phyloP scores from a whole-genome alignment of 2,329 filamentous ascomycete genomes.

The Beauveria caledonica region DNA sequence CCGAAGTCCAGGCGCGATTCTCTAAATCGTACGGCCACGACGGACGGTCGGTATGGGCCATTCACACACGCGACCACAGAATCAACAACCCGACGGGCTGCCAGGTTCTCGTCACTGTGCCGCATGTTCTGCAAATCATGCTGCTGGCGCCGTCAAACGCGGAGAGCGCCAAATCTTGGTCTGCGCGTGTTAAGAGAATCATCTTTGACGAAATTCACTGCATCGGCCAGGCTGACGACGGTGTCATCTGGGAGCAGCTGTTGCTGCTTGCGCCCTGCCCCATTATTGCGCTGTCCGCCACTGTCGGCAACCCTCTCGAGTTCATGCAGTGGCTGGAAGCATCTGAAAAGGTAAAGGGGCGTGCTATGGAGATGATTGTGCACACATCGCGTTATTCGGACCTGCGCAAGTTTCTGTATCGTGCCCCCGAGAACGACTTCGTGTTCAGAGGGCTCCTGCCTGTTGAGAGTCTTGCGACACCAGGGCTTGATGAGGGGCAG shows the following conservation, averaged over 20 bases:
- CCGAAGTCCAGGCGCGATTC: slow-evolving; percentile 68
- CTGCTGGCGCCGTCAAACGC: slow-evolving; percentile 58
- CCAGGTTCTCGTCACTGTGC: slow-evolving; percentile 70
- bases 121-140: slow-evolving; percentile 74
- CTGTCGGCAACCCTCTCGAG: slow-evolving; percentile 65
- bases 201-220: slow-evolving; percentile 80
- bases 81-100: slow-evolving; percentile 67
- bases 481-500: slow-evolving; percentile 35
- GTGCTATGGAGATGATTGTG: slow-evolving; percentile 58
- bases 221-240: slow-evolving; percentile 69
- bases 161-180: slow-evolving; percentile 47
- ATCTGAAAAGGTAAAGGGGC: slow-evolving; percentile 55
- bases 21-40: slow-evolving; percentile 54
- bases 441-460: slow-evolving; percentile 17
- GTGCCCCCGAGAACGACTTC: slow-evolving; percentile 33
- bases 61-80: slow-evolving; percentile 66
- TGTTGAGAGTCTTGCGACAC: slow-evolving; percentile 44
- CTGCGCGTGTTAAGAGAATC: slow-evolving; percentile 60
- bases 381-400: slow-evolving; percentile 67
- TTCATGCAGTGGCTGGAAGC: slow-evolving; percentile 61
- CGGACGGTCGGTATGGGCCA: slow-evolving; percentile 66
- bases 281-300: slow-evolving; percentile 72
- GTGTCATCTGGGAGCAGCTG: slow-evolving; percentile 71
- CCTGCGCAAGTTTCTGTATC: slow-evolving; percentile 65
- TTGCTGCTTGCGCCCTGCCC: slow-evolving; percentile 66